Base-by-base conservation (phyloP, 2,329 filamentous ascomycete species). In the Xylariaceae sp. region DNA sequence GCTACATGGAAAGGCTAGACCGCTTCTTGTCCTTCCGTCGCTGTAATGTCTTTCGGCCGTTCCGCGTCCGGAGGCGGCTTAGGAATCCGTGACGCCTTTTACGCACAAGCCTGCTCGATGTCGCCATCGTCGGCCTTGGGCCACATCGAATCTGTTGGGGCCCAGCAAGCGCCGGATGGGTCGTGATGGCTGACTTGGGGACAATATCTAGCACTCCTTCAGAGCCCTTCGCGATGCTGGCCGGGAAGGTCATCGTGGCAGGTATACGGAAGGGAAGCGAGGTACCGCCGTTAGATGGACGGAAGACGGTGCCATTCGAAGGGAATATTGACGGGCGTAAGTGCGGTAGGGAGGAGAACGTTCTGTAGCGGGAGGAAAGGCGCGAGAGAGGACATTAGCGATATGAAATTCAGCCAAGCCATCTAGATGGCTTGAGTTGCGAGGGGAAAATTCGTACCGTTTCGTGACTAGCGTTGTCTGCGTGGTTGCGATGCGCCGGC, bases 1-100 rank as follows among this genome's bases (percentile, higher is more conserved):
- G 12, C 49, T 64, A 74, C 53, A 65, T 66, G 29, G 69, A 67
- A 59, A 81, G 55, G 62, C 72, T 68, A 64, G 70, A 72, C 59
- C 81, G 70, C 51, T 79, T 77, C 76, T 83, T 84, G 11, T 72
- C 61, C 69, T 65, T 73, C 68, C 82, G 73, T 63, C 80, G 70
- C 65, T 72, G 68, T 50, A 85, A 64, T 56, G 76, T 80, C 70
- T 76, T 80, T 54, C 75, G 71, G 2, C 81, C 81, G 7, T 73
- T 77, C 65, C 73, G 75, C 45, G 75, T 76, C 60, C 74, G 71
- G 60, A 76, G 68, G 39, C 81, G 72, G 60, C 72, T 74, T 47
- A 85, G 67, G 62, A 83, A 85, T 1, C 81, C 82, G 60, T 79
- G 76, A 60, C 80, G 74, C 29, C 81, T 74, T 74, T 84, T 84